Percentiles rank a stretch among this genome's conserved stretches.
These are phyloP conservation scores for Ogataea trehaloabstinens DNA, from an alignment of 805 yeast species.

Conservation along the genomic window DNA sequence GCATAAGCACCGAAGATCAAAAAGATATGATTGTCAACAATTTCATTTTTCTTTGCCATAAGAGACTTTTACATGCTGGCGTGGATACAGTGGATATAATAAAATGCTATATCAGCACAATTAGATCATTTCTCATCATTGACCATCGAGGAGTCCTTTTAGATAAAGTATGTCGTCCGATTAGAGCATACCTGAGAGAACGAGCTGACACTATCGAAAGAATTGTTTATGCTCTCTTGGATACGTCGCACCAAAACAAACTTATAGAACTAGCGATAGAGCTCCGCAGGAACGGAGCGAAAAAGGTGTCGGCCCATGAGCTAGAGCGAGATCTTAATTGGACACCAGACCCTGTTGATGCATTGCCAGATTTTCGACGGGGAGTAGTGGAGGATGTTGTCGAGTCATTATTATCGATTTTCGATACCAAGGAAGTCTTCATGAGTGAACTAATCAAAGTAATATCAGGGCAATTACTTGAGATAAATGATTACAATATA, in stretches of 20 bases:
- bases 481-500: constrained; percentile 39
- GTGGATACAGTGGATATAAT: constrained; percentile 74
- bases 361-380: constrained; percentile 77
- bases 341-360: constrained; percentile 88
- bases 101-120: constrained; percentile 64
- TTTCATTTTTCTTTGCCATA: constrained; percentile 46
- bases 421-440: constrained; percentile 65
- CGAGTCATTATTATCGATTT: constrained; percentile 67
- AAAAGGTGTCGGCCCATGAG: constrained; percentile 30
- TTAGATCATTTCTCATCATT: constrained; percentile 66
- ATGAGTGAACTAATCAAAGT: constrained; percentile 60
- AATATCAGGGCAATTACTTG: constrained; percentile 57
- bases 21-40: constrained; percentile 49
- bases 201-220: constrained; percentile 70
- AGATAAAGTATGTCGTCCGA: constrained; percentile 75
- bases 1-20: constrained; percentile 47
- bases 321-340: constrained; percentile 54
- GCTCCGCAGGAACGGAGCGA: constrained; percentile 36
- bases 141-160: constrained; percentile 86
- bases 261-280: constrained; percentile 56
- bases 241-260: constrained; percentile 38
- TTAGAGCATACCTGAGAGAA: constrained; percentile 65
- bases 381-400: constrained; percentile 63
- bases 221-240: constrained; percentile 70
- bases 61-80: constrained; percentile 70